A percentile compares a stretch with the other conserved stretches of the same genome.
Conservation (phyloP, 208 protist genomes). For the Acanthamoeba sp. region DNA sequence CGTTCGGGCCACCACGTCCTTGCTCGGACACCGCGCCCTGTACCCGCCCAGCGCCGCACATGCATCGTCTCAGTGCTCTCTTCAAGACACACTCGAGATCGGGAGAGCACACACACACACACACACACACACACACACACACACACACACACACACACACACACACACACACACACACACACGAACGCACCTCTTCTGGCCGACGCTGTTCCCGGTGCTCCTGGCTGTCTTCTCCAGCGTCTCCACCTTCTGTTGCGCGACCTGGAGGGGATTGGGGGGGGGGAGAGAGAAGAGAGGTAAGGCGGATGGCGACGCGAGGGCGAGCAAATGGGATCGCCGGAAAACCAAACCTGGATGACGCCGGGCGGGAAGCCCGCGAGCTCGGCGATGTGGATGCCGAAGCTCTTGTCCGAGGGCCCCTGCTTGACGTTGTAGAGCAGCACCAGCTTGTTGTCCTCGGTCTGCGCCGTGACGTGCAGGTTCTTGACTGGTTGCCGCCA, state of each 20-base stretch:
- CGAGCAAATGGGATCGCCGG: neutral
- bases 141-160: no score
- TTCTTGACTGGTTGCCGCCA: constrained; percentile 87
- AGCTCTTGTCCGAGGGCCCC: constrained; percentile 90
- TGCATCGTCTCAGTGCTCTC: neutral
- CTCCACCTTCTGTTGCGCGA: constrained; percentile 12
- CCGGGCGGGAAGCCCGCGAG: constrained; percentile 90
- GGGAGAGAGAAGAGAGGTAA: no score
- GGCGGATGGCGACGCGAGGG: no score
- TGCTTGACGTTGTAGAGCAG: constrained; percentile 78
- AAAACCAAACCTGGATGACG: no score
- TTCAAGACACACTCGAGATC: neutral
- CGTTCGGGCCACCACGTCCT: no score
- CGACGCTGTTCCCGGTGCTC: neutral
- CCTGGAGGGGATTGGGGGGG: neutral
- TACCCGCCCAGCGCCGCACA: no score
- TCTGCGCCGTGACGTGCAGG: constrained; percentile 91
- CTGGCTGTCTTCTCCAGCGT: constrained; percentile 26
- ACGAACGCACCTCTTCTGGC: constrained; percentile 25
- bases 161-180: no score
- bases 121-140: no score
- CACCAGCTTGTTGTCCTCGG: constrained; percentile 66
- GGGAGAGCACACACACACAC: no score
- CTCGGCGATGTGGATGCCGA: constrained; percentile 94
- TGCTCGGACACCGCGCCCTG: no score